These are phyloP conservation scores for Viola odorata DNA, from an alignment of 345 rosid genomes.

Conservation along the genomic window DNA sequence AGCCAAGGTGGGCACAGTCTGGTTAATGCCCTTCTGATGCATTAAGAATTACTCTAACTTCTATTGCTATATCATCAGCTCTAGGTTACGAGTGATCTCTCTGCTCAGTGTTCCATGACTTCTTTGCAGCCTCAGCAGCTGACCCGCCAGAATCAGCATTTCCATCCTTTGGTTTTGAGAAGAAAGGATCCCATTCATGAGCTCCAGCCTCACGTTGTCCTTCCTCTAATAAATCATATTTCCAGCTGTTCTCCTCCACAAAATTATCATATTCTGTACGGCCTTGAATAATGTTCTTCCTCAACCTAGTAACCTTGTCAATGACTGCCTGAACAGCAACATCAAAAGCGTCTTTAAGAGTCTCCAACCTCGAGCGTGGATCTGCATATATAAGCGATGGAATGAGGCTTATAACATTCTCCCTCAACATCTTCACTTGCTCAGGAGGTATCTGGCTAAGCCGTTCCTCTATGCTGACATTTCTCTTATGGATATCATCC, in stretches of 20 bases:
- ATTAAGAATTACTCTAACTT: constrained; percentile 5
- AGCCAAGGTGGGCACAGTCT: not conserved
- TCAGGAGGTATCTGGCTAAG: constrained; percentile 59
- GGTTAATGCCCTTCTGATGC: not conserved
- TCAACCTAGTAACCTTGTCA: constrained; percentile 73
- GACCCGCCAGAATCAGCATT: constrained; percentile 38
- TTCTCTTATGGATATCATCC: constrained; percentile 68
- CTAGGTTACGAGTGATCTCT: constrained; percentile 39
- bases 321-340: constrained; percentile 72
- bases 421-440: constrained; percentile 71
- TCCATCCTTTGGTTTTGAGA: constrained; percentile 73
- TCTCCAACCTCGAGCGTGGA: constrained; percentile 63
- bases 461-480: constrained; percentile 65
- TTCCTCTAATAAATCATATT: constrained; percentile 72
- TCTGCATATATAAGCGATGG: constrained; percentile 71
- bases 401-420: constrained; percentile 65
- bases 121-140: constrained; percentile 71
- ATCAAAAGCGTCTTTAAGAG: constrained; percentile 69
- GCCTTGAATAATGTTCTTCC: constrained; percentile 64
- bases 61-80: constrained; percentile 8
- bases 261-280: constrained; percentile 74
- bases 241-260: constrained; percentile 90
- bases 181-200: constrained; percentile 93
- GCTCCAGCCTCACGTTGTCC: constrained; percentile 71
- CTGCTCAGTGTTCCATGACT: constrained; percentile 83